Evolutionary conservation across 495 filamentous ascomycete species (phyloP), one percentile per base, ranked within the genome.

Genomic region (Lasiosphaeria hispida): DNA sequence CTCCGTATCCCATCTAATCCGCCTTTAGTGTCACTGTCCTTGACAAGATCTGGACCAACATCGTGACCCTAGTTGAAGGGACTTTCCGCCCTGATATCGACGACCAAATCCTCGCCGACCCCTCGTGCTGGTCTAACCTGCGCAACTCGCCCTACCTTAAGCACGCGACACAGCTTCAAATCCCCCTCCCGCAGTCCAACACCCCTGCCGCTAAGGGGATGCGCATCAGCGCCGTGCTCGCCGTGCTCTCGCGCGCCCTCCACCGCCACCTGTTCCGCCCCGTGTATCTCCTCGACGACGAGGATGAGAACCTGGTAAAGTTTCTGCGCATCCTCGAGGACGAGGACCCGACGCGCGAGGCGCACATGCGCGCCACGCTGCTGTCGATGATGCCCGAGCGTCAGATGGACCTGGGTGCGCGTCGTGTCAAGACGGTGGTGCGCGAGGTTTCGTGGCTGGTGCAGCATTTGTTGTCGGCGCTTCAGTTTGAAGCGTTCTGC

Each of bases 21-120:
- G 10, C 19, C 30, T 4, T 13, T 17, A 70, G 68, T 47, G 70
- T 73, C 37, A 62, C 59, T 9, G 65, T 68, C 30, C 70, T 73
- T 37, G 70, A 73, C 65, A 71, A 64, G 47, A 73, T 73, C 60
- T 73, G 70, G 70, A 73, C 70, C 30, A 66, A 67, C 23, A 66
- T 71, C 43, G 67, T 73, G 13, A 68, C 63, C 17, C 69, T 73
- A 7, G 69, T 73, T 54, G 70, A 71, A 35, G 51, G 34, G 13
- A 68, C 69, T 11, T 73, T 73, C 67, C 67, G 69, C 15, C 69
- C 63, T 15, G 67, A 71, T 59, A 69, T 73, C 42, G 66, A 69
- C 50, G 63, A 69, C 8, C 14, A 39, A n/a, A 67, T 66, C 51
- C 67, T 73, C 3, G 30, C 56, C 6, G 70, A 73, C 55, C 60